Evolutionary conservation across 257 asterid species (phyloP), one percentile per base, ranked within the genome.

Genomic region (Fraxinus cuspidata): DNA sequence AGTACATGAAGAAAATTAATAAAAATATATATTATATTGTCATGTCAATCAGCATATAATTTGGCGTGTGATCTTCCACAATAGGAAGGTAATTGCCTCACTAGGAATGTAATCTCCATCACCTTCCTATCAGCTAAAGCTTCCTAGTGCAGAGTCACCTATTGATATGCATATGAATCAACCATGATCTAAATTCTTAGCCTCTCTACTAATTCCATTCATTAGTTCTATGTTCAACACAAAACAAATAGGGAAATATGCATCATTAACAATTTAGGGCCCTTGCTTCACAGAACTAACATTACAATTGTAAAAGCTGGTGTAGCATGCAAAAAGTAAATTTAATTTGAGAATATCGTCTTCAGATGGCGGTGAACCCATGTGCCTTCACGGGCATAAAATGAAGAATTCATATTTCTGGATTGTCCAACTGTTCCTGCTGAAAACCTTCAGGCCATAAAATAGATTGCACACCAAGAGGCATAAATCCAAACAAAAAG

Each of bases 271-370:
- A 23, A 60, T 25, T 60, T 21, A 60, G 6, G 68, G 2, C 68
- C 32, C 32, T 60, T 60, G 68, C 68, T 60, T 23, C 68, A 60
- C 1, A 25, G 69, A 25, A 25, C 5, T 25, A 16, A 63, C 29
- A 27, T 63, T 23, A 63, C 19, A 63, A 63, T 63, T 63, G 69
- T 7, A 25, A 4, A 25, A 63, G 35, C 69, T 63, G 34, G 69
- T 25, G 34, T 63, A 2, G 21, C 34, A 27, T 23, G 69, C 69
- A 63, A 11, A 63, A n/a, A 53, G 27, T 53, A 19, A 19, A 1
- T 49, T 47, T 31, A 21, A 71, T 40, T 27, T 23, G 21, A 71
- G 74, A 71, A 19, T 72, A 28, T 40, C 67, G 28, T 72, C 66
- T 72, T 23, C 21, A 72, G 25, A 53, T 6, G 40, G 28, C 38